These are phyloP conservation scores for Trichomonas tenax DNA, from an alignment of 208 protist species.

Conservation along the genomic window DNA sequence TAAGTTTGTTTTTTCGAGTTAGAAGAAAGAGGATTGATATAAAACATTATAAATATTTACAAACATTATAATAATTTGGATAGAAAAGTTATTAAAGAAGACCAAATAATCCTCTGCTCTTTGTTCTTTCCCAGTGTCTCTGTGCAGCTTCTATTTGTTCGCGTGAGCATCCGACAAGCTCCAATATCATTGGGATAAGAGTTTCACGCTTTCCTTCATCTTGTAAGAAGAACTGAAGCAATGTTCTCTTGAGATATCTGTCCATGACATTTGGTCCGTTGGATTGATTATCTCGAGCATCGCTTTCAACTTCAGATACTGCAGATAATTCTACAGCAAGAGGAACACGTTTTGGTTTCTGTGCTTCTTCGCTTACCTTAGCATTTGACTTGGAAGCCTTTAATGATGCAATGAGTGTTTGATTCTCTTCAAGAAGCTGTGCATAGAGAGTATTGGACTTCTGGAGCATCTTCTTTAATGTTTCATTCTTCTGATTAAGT, in stretches of 20 bases:
- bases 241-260: background rate
- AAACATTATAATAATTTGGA: too few species aligned
- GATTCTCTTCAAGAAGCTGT: background rate
- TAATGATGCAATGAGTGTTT: background rate
- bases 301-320: background rate
- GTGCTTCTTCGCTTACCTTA: background rate
- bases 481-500: background rate
- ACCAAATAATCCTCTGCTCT: background rate
- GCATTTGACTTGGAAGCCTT: background rate
- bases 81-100: background rate
- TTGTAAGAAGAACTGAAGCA: background rate
- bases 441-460: background rate
- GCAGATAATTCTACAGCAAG: background rate
- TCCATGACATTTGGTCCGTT: background rate
- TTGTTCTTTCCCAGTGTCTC: background rate
- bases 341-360: background rate
- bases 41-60: too few species aligned
- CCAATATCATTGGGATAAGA: conserved; percentile 11
- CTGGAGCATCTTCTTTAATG: background rate
- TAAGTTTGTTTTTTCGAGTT: too few species aligned
- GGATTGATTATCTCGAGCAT: background rate
- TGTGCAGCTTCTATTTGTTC: background rate
- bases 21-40: too few species aligned
- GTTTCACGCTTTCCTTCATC: background rate
- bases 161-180: background rate